These are phyloP conservation scores for Teratosphaeria viscida DNA, from an alignment of 2,329 filamentous ascomycete genomes.

Conservation along the genomic window DNA sequence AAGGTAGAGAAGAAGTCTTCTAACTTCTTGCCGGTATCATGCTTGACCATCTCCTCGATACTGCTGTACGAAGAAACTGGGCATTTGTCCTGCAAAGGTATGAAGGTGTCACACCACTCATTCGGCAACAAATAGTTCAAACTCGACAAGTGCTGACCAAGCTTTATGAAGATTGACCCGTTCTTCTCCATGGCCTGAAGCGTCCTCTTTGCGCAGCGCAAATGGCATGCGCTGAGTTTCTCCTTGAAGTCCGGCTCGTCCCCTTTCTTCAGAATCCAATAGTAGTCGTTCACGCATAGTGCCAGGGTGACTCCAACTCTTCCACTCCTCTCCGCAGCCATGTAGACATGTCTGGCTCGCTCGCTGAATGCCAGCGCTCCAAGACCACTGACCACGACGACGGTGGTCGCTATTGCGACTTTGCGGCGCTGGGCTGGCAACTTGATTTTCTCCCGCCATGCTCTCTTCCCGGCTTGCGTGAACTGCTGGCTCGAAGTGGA, in stretches of 20 bases:
- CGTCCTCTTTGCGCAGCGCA: constrained; percentile 82
- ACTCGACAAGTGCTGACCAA: constrained; percentile 90
- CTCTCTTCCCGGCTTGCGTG: constrained; percentile 17
- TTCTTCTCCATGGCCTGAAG: constrained; percentile 84
- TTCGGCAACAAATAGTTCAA: constrained; percentile 87
- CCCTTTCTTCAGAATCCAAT: constrained; percentile 66
- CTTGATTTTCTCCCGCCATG: constrained; percentile 19
- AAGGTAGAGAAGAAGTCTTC: constrained; percentile 83
- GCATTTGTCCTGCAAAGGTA: constrained; percentile 91
- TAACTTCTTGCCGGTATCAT: constrained; percentile 70
- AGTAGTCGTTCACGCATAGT: constrained; percentile 77
- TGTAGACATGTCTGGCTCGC: constrained; percentile 66
- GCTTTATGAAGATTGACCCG: constrained; percentile 95
- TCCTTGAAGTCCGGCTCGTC: constrained; percentile 52
- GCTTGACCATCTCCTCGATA: constrained; percentile 73
- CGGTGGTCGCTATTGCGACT: constrained; percentile 21
- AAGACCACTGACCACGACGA: constrained; percentile 24
- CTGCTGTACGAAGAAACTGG: constrained; percentile 83
- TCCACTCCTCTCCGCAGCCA: constrained; percentile 64
- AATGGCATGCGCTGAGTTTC: constrained; percentile 74
- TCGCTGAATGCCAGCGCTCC: constrained; percentile 44
- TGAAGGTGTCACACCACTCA: constrained; percentile 93
- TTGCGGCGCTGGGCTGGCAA: constrained; percentile 13
- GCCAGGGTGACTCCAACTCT: constrained; percentile 65
- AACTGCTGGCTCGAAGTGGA: constrained; percentile 7